A percentile compares a stretch with the other conserved stretches of the same genome.
Evolutionary conservation across 2,329 filamentous ascomycete species (phyloP).

Genomic region (Claviceps africana): DNA sequence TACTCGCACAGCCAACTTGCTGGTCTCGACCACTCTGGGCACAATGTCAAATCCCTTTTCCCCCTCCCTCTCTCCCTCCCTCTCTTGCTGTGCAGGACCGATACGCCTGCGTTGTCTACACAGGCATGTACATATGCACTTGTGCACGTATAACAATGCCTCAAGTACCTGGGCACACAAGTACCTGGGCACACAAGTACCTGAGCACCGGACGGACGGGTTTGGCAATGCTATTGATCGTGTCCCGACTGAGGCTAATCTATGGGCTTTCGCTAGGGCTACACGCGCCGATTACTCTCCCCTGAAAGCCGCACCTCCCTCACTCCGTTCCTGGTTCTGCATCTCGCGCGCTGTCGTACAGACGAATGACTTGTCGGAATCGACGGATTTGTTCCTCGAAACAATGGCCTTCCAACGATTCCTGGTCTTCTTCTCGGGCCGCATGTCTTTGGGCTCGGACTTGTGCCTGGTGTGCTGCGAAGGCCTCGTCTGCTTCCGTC

Average conservation of each 20-base stretch:
- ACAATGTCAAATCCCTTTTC: background rate
- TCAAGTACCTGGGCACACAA: background rate
- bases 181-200: too few relatives aligned
- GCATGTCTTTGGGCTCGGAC: background rate
- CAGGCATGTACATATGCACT: background rate
- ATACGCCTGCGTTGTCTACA: background rate
- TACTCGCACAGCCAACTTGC: background rate
- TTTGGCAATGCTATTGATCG: too few relatives aligned
- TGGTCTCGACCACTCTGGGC: background rate
- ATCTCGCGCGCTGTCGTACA: conserved; percentile 5
- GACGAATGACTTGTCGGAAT: conserved; percentile 9
- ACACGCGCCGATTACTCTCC: too few relatives aligned
- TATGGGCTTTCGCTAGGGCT: too few relatives aligned
- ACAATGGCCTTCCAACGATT: background rate
- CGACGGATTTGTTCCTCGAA: conserved; percentile 3
- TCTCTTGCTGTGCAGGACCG: background rate
- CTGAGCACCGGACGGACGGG: background rate
- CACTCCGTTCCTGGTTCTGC: background rate
- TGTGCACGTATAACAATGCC: background rate
- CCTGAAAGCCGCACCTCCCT: background rate
- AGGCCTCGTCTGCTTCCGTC: background rate
- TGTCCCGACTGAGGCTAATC: too few relatives aligned
- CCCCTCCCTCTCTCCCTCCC: background rate
- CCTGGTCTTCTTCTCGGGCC: background rate
- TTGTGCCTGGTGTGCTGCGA: background rate